phyloP scores from a whole-genome alignment of 169 alveolate genomes.

The Plasmodium cynomolgi region DNA sequence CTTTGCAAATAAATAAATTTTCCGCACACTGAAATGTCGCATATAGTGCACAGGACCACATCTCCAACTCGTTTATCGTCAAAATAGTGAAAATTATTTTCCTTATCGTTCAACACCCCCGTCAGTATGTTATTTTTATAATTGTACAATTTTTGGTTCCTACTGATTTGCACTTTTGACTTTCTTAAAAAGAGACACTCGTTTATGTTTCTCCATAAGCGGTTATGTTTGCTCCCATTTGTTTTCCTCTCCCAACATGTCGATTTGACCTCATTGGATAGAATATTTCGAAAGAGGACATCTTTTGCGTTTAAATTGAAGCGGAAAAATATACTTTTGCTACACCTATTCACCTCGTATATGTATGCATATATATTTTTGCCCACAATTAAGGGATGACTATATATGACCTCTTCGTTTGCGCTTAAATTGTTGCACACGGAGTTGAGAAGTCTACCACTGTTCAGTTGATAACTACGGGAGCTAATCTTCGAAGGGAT shows the following conservation, averaged over 20 bases:
- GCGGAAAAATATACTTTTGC: conserved; percentile 47
- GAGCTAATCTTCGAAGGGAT: not conserved
- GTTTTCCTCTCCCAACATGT: conserved; percentile 1
- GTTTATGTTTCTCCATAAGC: conserved; percentile 32
- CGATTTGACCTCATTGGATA: conserved; percentile 1
- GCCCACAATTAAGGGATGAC: conserved; percentile 38
- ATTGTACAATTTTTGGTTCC: conserved; percentile 41
- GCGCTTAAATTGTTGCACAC: conserved; percentile 26
- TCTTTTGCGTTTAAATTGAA: conserved; percentile 49
- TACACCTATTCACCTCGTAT: conserved; percentile 48
- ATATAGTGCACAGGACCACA: conserved; percentile 38
- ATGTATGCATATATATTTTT: conserved; percentile 55
- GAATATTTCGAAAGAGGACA: conserved; percentile 36
- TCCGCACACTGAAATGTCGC: conserved; percentile 65
- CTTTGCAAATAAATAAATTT: conserved; percentile 61
- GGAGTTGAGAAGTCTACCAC: conserved; percentile 14
- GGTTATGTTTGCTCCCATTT: conserved; percentile 1
- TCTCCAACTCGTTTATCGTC: conserved; percentile 70
- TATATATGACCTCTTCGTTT: conserved; percentile 61
- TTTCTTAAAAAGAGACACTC: conserved; percentile 5
- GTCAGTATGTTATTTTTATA: conserved; percentile 69
- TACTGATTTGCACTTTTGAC: not conserved
- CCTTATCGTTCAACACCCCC: conserved; percentile 66
- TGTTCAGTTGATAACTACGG: not conserved
- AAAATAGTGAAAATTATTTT: conserved; percentile 66